These are phyloP conservation scores for Allium sativum DNA, from an alignment of 106 monocot species.

Conservation along the genomic window DNA sequence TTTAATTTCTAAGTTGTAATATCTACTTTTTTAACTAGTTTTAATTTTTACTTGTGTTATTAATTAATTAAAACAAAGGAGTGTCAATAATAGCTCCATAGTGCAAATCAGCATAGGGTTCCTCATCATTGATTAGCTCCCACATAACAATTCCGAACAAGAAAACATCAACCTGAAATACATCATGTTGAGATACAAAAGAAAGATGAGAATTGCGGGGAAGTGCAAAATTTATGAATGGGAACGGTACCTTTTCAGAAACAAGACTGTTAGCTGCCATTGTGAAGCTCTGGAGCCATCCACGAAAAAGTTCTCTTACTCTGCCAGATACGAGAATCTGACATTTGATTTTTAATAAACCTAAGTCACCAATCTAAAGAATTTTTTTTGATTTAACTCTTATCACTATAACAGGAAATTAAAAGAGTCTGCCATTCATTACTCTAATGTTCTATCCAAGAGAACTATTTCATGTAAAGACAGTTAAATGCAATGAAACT, in stretches of 20 bases:
- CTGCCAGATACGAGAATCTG: conserved; percentile 83
- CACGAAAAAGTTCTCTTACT: conserved; percentile 75
- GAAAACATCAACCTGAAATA: conserved; percentile 79
- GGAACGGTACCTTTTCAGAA: conserved; percentile 49
- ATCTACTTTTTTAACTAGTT: too few relatives aligned
- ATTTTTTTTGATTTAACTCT: too few relatives aligned
- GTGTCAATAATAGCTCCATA: conserved; percentile 89
- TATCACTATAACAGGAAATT: too few relatives aligned
- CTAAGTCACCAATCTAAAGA: conserved; percentile 74
- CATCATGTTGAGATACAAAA: background rate
- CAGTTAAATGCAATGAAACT: too few relatives aligned
- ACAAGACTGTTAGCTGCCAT: conserved; percentile 63
- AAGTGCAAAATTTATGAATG: too few relatives aligned
- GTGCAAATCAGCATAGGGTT: conserved; percentile 90
- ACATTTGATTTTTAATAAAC: conserved; percentile 84
- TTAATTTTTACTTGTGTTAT: too few relatives aligned
- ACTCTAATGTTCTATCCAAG: too few relatives aligned
- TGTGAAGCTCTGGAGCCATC: conserved; percentile 89
- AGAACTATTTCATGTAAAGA: too few relatives aligned
- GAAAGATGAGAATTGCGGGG: too few relatives aligned
- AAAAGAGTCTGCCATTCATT: too few relatives aligned
- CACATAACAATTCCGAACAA: conserved; percentile 94
- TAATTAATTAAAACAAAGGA: too few relatives aligned
- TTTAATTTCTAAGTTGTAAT: too few relatives aligned
- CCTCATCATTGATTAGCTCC: conserved; percentile 84